Conservation (phyloP, 2,329 filamentous ascomycete species). For the Aspergillus arachidicola region DNA sequence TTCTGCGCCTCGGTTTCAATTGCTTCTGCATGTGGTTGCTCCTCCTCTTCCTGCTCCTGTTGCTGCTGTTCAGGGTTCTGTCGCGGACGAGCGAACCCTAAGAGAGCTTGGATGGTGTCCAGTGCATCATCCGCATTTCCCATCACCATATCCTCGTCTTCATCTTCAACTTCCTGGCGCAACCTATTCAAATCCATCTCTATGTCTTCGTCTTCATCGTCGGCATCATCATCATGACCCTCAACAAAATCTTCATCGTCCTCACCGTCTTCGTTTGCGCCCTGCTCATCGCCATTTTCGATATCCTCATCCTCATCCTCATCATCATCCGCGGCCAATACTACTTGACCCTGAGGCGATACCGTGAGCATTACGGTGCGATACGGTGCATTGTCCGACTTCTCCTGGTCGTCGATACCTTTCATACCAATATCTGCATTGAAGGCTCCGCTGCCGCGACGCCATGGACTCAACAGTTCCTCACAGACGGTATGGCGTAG, state of each 20-base stretch:
- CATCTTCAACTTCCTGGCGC: conserved; percentile 25
- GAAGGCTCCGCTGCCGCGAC: conserved; percentile 77
- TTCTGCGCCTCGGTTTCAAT: conserved; percentile 16
- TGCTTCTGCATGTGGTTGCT: conserved; percentile 26
- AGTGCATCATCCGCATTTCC: conserved; percentile 65
- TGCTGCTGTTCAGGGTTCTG: conserved; percentile 3
- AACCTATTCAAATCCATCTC: conserved; percentile 27
- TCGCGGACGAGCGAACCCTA: conserved; percentile 66
- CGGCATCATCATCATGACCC: conserved; percentile 45
- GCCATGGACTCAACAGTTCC: conserved; percentile 86
- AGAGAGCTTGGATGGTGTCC: conserved; percentile 75
- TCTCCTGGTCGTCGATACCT: conserved; percentile 80
- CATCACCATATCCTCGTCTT: conserved; percentile 55
- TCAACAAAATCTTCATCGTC: conserved; percentile 51
- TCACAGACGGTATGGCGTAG: conserved; percentile 84
- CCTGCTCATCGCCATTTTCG: conserved; percentile 38
- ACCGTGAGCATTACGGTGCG: conserved; percentile 45
- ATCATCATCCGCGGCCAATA: conserved; percentile 53
- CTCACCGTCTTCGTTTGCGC: conserved; percentile 50
- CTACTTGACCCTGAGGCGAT: conserved; percentile 44
- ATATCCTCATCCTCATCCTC: conserved; percentile 41
- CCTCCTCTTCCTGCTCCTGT: conserved; percentile 11
- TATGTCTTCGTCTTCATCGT: conserved; percentile 49
- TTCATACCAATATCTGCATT: conserved; percentile 77
- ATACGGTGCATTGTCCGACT: conserved; percentile 54